Base-by-base conservation (phyloP, 352 stramenopile genomes). In the Globisporangium paddicum region DNA sequence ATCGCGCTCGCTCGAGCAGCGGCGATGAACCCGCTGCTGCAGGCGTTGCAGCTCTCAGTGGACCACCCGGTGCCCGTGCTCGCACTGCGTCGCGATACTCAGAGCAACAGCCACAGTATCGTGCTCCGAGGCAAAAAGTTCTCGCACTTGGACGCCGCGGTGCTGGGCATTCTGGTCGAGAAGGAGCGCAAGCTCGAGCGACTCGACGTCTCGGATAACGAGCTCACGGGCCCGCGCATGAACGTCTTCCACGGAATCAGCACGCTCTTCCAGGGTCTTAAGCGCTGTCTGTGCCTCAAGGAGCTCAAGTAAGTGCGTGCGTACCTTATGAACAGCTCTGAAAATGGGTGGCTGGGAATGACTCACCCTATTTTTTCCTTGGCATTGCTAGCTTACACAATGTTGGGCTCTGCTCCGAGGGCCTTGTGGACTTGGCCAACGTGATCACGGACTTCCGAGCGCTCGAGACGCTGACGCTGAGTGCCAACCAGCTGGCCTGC, bases 181-280 rank as follows among this genome's bases (percentile, higher is more conserved):
- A 68, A 71, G 2, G 72, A 85, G 23, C 73, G 75, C 34, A 84
- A 88, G 38, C 19, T 85, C 3, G 67, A 83, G 40, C 57, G 53
- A 3, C 25, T 90, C 2, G 75, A 92, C 55, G 37, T 90, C 30
- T 86, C 77, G 0, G 46, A 71, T 0, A 92, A 87, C 54, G 54
- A 25, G 3, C 62, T 92, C 26, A 90, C 78, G 9, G 79, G 79
- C 0, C 52, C 55, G 2, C 63, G 67, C 1, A 55, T 66, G 0
- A 88, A 82, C 37, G 54, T 86, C 26, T 92, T 89, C 40, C 74
- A 85, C n/a, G 82, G 82, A 0, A 62, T 90, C 21, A 50, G 53
- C 8, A 67, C 64, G 19, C 60, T 89, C 0, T 73, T 87, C 3
- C 47, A 80, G 32, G 59, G 63, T 3, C 68, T 89, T 2, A 81